Evolutionary conservation across 192 early-diverging fungal genomes (phyloP).

Genomic region (Backusella liffmaniae): DNA sequence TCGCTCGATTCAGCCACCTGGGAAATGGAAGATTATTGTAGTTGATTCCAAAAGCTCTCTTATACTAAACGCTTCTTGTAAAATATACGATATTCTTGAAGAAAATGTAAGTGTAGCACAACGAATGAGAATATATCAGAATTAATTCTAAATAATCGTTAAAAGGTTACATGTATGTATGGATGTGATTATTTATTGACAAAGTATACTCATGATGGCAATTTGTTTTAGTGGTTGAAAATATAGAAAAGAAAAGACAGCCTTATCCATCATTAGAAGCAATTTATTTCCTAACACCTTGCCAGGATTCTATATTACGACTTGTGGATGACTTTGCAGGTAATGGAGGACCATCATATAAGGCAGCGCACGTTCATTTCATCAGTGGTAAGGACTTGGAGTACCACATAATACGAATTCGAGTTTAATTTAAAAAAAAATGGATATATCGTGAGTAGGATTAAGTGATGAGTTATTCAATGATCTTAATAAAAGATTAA

Average conservation of each 20-base stretch:
- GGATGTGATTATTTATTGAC: not conserved
- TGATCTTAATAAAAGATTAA: constrained; percentile 46
- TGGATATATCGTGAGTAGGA: constrained; percentile 39
- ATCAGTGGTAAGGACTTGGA: constrained; percentile 43
- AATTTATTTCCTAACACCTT: constrained; percentile 59
- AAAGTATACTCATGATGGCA: too few relatives aligned
- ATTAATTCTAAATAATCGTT: not conserved
- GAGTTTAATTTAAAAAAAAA: not conserved
- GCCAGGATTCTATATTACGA: constrained; percentile 51
- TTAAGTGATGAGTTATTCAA: constrained; percentile 61
- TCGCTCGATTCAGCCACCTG: constrained; percentile 68
- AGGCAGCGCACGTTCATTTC: constrained; percentile 60
- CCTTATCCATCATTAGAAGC: constrained; percentile 60
- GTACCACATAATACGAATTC: not conserved
- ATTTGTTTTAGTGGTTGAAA: constrained; percentile 53
- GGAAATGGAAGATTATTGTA: constrained; percentile 81
- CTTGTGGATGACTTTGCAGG: constrained; percentile 59
- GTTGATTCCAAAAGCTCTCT: constrained; percentile 72
- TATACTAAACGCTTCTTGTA: constrained; percentile 71
- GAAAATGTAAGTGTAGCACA: constrained; percentile 50
- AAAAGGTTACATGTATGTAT: constrained; percentile 24
- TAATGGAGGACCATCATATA: constrained; percentile 45
- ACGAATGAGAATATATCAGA: not conserved
- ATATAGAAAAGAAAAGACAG: constrained; percentile 56
- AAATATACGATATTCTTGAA: constrained; percentile 74